phyloP scores from a whole-genome alignment of 495 filamentous ascomycete species.

The Aspergillus coremiiformis region DNA sequence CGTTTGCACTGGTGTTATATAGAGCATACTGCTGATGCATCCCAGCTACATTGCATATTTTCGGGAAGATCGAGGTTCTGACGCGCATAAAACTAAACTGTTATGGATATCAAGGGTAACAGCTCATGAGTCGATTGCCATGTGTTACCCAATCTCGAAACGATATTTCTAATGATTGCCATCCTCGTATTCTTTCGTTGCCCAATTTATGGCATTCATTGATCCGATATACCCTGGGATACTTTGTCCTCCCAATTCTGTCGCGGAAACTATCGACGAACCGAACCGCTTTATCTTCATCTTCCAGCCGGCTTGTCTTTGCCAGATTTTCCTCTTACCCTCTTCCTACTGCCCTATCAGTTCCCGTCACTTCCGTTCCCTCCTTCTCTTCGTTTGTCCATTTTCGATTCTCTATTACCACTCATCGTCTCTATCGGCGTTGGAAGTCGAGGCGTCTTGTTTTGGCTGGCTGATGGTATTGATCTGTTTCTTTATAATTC shows the following conservation, averaged over 20 bases:
- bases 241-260: constrained; percentile 1
- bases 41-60: constrained; percentile 16
- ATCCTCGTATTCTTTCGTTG: not conserved
- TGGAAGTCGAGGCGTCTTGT: constrained; percentile 42
- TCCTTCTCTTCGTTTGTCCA: constrained; percentile 18
- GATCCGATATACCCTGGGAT: constrained; percentile 7
- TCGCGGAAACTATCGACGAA: constrained; percentile 4
- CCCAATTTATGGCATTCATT: constrained; percentile 1
- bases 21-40: constrained; percentile 2
- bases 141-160: not conserved
- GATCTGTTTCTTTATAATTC: constrained; percentile 25
- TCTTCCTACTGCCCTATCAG: constrained; percentile 16
- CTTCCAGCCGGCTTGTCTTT: constrained; percentile 5
- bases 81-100: constrained; percentile 10
- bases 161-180: constrained; percentile 2
- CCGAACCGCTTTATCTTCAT: constrained; percentile 6
- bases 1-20: constrained; percentile 8
- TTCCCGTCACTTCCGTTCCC: constrained; percentile 9
- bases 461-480: constrained; percentile 36
- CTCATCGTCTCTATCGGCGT: constrained; percentile 41
- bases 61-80: constrained; percentile 8
- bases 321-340: constrained; percentile 20
- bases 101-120: constrained; percentile 5
- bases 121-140: not conserved
- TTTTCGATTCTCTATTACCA: constrained; percentile 30